Percentiles rank a stretch among this genome's conserved stretches.
These are phyloP conservation scores for Mycena metata DNA, from an alignment of 768 basidiomycete genomes.

Conservation along the genomic window DNA sequence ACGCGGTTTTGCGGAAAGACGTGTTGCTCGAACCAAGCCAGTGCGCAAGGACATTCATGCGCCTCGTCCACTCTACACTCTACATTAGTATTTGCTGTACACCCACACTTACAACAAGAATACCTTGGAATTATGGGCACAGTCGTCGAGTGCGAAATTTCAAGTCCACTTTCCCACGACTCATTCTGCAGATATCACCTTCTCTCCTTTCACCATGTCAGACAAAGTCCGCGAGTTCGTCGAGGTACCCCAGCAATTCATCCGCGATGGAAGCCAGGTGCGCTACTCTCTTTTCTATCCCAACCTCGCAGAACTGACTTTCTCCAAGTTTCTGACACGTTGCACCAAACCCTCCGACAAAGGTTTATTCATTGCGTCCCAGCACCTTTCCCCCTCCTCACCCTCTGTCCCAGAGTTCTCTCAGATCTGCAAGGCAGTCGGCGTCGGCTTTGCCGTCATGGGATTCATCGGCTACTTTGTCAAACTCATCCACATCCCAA, in stretches of 20 bases:
- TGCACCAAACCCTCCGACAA: conserved; percentile 98
- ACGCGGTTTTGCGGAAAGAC: conserved; percentile 32
- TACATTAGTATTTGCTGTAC: background rate
- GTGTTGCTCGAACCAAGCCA: conserved; percentile 54
- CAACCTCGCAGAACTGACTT: conserved; percentile 25
- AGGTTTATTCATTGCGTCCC: conserved; percentile 71
- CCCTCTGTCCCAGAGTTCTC: conserved; percentile 80
- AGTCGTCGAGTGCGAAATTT: conserved; percentile 6
- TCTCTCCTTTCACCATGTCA: conserved; percentile 71
- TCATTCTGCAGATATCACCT: conserved; percentile 29
- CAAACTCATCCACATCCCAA: conserved; percentile 98
- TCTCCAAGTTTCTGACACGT: conserved; percentile 87
- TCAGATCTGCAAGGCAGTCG: conserved; percentile 96
- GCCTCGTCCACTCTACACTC: conserved; percentile 31
- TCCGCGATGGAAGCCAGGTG: conserved; percentile 95
- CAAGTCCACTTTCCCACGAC: conserved; percentile 18
- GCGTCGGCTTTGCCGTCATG: conserved; percentile 98
- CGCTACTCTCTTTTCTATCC: conserved; percentile 40
- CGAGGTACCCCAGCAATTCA: conserved; percentile 92
- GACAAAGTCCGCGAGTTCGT: conserved; percentile 92
- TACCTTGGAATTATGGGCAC: conserved; percentile 16
- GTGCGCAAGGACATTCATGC: conserved; percentile 77
- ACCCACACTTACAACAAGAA: background rate
- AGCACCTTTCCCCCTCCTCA: conserved; percentile 13
- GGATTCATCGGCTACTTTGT: conserved; percentile 99